These are phyloP conservation scores for Euphorbia schlechtendalii DNA, from an alignment of 441 rosid genomes.

Conservation along the genomic window DNA sequence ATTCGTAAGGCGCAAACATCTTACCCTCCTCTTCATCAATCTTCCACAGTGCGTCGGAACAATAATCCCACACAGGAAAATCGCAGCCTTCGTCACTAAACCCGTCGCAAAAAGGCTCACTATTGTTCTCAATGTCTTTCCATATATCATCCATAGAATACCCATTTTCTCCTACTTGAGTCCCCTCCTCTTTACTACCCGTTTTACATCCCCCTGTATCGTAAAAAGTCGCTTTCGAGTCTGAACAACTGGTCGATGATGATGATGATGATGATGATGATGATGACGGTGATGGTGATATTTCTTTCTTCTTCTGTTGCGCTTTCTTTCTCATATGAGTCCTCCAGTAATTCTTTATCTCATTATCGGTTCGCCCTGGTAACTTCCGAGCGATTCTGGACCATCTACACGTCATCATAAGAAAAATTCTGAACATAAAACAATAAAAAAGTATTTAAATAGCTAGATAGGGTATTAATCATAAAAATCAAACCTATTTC, in stretches of 20 bases:
- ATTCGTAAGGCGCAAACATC: no score
- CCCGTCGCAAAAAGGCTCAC: conserved; percentile 43
- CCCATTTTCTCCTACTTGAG: conserved; percentile 37
- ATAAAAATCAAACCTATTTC: conserved; percentile 74
- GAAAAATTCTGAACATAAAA: neutral
- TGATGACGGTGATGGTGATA: no score
- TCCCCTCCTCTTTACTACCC: conserved; percentile 21
- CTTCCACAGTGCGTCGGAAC: conserved; percentile 57
- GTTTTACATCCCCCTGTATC: conserved; percentile 84
- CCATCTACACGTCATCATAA: conserved; percentile 71
- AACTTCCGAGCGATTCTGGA: conserved; percentile 80
- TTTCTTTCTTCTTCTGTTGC: conserved; percentile 58
- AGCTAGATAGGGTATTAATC: neutral
- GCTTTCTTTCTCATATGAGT: conserved; percentile 84
- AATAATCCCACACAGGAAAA: conserved; percentile 49
- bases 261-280: no score
- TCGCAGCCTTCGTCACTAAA: conserved; percentile 43
- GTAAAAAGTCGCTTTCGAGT: conserved; percentile 54
- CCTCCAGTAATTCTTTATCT: conserved; percentile 96
- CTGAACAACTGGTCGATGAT: conserved; percentile 43
- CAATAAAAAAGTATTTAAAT: neutral
- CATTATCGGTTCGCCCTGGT: conserved; percentile 94
- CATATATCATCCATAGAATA: conserved; percentile 89
- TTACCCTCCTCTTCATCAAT: no score
- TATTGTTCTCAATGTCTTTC: conserved; percentile 69